Evolutionary conservation across 179 eudicot species (phyloP).

Genomic region (Gypsophila paniculata): DNA sequence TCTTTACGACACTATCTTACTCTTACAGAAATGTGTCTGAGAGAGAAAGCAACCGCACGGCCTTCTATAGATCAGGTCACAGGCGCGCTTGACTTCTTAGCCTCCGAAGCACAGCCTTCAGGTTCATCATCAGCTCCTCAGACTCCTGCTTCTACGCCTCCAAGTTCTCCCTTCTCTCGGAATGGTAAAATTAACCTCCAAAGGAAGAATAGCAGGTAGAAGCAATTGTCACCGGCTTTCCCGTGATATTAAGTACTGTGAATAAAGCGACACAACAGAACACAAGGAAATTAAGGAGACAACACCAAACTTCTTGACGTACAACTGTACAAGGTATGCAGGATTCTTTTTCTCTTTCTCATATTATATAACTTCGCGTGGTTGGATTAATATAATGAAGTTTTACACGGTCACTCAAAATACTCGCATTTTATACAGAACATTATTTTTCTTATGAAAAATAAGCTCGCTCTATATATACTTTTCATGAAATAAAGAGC

Average conservation of each 20-base stretch:
- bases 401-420: neutral
- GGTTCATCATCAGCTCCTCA: conserved; percentile 8
- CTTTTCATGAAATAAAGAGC: neutral
- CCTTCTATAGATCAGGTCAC: conserved; percentile 71
- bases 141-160: conserved; percentile 18
- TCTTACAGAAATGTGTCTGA: conserved; percentile 69
- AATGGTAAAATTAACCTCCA: conserved; percentile 5
- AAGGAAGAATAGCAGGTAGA: conserved; percentile 8
- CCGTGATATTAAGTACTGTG: neutral
- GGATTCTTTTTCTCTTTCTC: neutral
- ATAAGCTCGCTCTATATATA: neutral
- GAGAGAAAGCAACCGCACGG: conserved; percentile 54
- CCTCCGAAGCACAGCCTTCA: conserved; percentile 34
- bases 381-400: conserved; percentile 2
- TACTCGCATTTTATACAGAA: neutral
- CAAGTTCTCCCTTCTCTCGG: conserved; percentile 9
- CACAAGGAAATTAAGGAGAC: neutral
- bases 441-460: neutral
- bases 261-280: neutral
- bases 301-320: conserved; percentile 4
- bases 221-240: neutral
- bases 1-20: conserved; percentile 61
- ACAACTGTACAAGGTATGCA: conserved; percentile 7
- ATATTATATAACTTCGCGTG: neutral
- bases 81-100: conserved; percentile 70